Conservation (phyloP, 371 early-diverging fungal genomes). For the Mucor piriformis region DNA sequence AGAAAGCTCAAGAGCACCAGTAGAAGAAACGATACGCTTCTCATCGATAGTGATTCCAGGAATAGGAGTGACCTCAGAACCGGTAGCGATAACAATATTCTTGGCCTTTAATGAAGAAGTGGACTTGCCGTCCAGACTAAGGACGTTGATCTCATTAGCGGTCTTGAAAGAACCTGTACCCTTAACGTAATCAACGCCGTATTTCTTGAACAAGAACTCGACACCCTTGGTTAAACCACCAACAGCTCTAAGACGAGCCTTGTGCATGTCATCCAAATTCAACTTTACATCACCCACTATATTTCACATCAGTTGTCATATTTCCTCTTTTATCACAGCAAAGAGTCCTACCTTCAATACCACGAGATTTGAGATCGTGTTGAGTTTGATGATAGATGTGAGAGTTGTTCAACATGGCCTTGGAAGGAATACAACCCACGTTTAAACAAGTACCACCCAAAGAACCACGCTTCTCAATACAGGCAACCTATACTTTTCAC, state of each 20-base stretch:
- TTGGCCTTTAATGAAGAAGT: conserved; percentile 78
- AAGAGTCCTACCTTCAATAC: conserved; percentile 80
- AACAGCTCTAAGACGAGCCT: conserved; percentile 91
- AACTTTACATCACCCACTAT: conserved; percentile 76
- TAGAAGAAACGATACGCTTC: conserved; percentile 94
- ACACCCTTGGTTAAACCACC: conserved; percentile 90
- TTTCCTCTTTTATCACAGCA: too few relatives aligned
- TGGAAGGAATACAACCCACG: conserved; percentile 99
- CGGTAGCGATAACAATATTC: conserved; percentile 97
- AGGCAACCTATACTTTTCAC: conserved; percentile 75
- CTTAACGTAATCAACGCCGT: conserved; percentile 93
- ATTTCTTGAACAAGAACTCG: conserved; percentile 96
- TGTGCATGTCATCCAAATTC: conserved; percentile 89
- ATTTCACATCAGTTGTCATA: too few relatives aligned
- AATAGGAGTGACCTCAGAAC: conserved; percentile 93
- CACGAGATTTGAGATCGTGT: conserved; percentile 91
- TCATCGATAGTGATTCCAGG: conserved; percentile 95
- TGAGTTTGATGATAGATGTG: conserved; percentile 94
- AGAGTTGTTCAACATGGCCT: conserved; percentile 97
- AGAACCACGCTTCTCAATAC: conserved; percentile 95
- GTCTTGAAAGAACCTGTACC: conserved; percentile 86
- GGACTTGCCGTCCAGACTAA: conserved; percentile 74
- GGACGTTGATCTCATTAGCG: conserved; percentile 82
- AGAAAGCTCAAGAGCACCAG: conserved; percentile 93
- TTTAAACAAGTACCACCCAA: conserved; percentile 98